These are phyloP conservation scores for Astragalus glycyphyllos DNA, from an alignment of 306 rosid genomes.

Conservation along the genomic window DNA sequence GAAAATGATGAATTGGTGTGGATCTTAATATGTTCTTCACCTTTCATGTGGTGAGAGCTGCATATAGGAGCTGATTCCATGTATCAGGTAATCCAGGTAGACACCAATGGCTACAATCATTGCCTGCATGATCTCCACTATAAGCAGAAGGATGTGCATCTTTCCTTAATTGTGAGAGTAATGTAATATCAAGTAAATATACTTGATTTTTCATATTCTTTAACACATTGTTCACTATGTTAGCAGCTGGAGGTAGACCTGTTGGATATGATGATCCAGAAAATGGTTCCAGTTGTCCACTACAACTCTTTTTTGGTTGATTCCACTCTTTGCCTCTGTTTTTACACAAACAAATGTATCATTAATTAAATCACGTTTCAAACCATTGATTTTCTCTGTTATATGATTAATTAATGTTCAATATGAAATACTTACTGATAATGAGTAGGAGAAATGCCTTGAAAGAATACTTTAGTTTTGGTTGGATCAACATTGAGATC, in stretches of 20 bases:
- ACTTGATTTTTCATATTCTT: conserved; percentile 66
- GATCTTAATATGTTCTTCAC: conserved; percentile 32
- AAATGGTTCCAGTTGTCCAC: conserved; percentile 73
- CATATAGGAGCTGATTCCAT: conserved; percentile 92
- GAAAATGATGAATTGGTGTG: conserved; percentile 15
- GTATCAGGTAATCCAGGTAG: conserved; percentile 95
- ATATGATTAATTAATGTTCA: too few species aligned
- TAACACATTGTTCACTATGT: conserved; percentile 64
- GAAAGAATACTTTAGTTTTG: conserved; percentile 83
- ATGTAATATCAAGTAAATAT: conserved; percentile 83
- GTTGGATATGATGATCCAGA: conserved; percentile 80
- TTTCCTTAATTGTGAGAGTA: conserved; percentile 83
- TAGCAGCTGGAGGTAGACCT: conserved; percentile 78
- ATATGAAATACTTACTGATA: conserved; percentile 64
- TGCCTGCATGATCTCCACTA: conserved; percentile 65
- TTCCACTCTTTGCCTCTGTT: conserved; percentile 90
- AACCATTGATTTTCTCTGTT: too few species aligned
- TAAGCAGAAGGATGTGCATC: conserved; percentile 92
- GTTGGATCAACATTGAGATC: conserved; percentile 76
- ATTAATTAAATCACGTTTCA: background rate
- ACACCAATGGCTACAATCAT: conserved; percentile 98
- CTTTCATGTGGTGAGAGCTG: conserved; percentile 63
- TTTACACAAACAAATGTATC: conserved; percentile 14
- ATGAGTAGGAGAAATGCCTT: conserved; percentile 97
- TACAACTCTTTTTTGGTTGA: conserved; percentile 70